These are phyloP conservation scores for Phytophthora colocasiae DNA, from an alignment of 352 stramenopile species.

Conservation along the genomic window DNA sequence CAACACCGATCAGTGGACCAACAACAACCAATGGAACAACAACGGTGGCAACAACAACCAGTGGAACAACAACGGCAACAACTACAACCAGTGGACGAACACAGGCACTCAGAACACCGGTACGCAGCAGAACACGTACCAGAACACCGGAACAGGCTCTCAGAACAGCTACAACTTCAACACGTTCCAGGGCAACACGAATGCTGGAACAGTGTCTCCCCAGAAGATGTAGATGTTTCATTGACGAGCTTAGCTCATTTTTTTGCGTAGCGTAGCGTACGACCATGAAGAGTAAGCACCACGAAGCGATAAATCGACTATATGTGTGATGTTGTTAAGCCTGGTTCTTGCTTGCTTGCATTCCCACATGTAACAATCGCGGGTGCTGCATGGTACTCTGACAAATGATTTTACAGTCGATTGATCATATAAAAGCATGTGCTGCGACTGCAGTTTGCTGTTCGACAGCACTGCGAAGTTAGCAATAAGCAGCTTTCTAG, in stretches of 20 bases:
- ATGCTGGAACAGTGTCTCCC: conserved; percentile 26
- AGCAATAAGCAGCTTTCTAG: no score
- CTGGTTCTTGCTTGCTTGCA: no score
- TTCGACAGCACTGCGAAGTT: no score
- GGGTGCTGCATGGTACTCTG: no score
- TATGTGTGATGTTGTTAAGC: conserved; percentile 4
- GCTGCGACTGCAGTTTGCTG: no score
- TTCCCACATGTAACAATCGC: no score
- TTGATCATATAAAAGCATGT: no score
- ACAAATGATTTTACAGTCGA: no score
- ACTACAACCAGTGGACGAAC: not conserved
- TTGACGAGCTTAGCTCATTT: not conserved
- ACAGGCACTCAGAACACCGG: conserved; percentile 1
- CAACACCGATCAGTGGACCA: no score
- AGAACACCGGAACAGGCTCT: conserved; percentile 14
- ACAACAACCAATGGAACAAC: no score
- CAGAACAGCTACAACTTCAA: conserved; percentile 29
- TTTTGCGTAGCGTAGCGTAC: conserved; percentile 9
- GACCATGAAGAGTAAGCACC: conserved; percentile 1
- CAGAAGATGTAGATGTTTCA: conserved; percentile 1
- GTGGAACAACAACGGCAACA: not conserved
- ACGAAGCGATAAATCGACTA: conserved; percentile 7
- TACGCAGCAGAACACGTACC: conserved; percentile 4
- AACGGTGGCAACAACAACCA: not conserved
- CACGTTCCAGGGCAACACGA: conserved; percentile 11